Conservation (phyloP, 2,329 filamentous ascomycete genomes). For the Cladorrhinum sp. region DNA sequence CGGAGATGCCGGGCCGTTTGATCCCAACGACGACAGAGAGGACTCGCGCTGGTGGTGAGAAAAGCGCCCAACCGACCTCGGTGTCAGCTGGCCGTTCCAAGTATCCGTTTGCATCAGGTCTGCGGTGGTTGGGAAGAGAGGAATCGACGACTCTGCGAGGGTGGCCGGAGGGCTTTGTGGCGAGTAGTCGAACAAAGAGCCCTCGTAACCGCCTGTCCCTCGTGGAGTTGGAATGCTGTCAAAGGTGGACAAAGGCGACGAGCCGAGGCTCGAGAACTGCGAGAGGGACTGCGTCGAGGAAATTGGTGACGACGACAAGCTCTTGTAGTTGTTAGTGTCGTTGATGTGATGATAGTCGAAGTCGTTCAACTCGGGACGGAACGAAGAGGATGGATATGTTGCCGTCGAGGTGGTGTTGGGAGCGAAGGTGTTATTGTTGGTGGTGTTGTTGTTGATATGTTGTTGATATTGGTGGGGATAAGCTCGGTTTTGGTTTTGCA, state of each 20-base stretch:
- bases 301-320: conserved; percentile 31
- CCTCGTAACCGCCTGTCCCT: conserved; percentile 13
- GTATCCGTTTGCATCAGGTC: conserved; percentile 40
- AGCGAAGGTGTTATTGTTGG: conserved; percentile 18
- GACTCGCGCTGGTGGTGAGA: conserved; percentile 56
- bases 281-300: conserved; percentile 30
- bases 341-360: conserved; percentile 26
- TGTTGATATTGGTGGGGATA: conserved; percentile 14
- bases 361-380: conserved; percentile 22
- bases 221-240: conserved; percentile 34
- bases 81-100: conserved; percentile 40
- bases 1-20: conserved; percentile 58
- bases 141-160: conserved; percentile 29
- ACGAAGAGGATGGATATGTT: too few relatives aligned
- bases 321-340: conserved; percentile 22
- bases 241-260: conserved; percentile 32
- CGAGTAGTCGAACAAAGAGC: conserved; percentile 24
- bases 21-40: conserved; percentile 59
- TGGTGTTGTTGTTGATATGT: conserved; percentile 31
- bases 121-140: conserved; percentile 23
- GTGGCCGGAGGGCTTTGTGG: conserved; percentile 20
- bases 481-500: conserved; percentile 16
- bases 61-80: conserved; percentile 37
- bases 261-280: conserved; percentile 22
- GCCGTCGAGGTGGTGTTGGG: not conserved